Percentiles rank a stretch among this genome's conserved stretches.
These are phyloP conservation scores for Metarhizium guizhouense DNA, from an alignment of 2,329 filamentous ascomycete genomes.

Conservation along the genomic window DNA sequence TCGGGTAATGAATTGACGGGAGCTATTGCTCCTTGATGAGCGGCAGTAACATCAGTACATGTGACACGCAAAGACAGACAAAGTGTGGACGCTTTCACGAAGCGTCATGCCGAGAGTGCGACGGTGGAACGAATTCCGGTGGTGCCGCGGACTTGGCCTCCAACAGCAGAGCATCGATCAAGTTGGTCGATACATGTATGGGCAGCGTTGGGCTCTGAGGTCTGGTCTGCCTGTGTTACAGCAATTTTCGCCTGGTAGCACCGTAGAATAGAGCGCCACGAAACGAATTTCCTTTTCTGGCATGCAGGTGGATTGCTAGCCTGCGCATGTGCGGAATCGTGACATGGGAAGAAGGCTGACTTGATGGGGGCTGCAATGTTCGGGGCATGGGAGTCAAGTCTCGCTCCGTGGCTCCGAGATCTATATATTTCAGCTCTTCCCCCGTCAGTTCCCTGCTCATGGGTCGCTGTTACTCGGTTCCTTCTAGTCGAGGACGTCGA, in stretches of 20 bases:
- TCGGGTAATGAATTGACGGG: neutral
- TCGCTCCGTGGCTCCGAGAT: neutral
- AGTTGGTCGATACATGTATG: too few relatives aligned
- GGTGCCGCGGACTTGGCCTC: too few relatives aligned
- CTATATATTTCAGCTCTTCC: neutral
- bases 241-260: neutral
- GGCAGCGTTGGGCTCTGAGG: too few relatives aligned
- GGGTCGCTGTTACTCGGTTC: neutral
- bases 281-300: neutral
- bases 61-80: too few relatives aligned
- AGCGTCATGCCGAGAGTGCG: too few relatives aligned
- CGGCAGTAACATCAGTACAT: too few relatives aligned
- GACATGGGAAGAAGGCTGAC: neutral
- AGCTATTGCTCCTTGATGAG: neutral
- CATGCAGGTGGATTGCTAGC: neutral
- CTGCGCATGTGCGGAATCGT: too few relatives aligned
- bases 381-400: neutral
- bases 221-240: too few relatives aligned
- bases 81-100: too few relatives aligned
- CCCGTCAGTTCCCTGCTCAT: too few relatives aligned
- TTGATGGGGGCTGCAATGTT: neutral
- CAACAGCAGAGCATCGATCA: too few relatives aligned
- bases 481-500: neutral
- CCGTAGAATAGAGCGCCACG: neutral
- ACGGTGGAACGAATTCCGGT: too few relatives aligned